Conservation (phyloP, 805 yeast genomes). For the Jamesozyma jinghongensis region DNA sequence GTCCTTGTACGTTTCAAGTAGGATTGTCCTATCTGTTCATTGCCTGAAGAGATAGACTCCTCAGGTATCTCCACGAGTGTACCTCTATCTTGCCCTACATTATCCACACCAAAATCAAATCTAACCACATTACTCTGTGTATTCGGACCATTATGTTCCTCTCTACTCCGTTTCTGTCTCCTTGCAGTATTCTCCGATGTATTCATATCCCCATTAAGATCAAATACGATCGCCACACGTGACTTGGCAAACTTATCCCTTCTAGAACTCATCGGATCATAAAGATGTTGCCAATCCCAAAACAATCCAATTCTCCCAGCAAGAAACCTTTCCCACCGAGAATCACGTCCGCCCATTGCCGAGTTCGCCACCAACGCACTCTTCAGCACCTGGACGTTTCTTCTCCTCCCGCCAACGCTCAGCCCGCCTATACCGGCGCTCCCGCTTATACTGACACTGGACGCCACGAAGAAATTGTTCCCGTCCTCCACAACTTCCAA, state of each 20-base stretch:
- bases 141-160: too few species aligned
- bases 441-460: background rate
- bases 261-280: background rate
- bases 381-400: conserved; percentile 23
- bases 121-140: background rate
- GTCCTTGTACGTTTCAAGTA: too few species aligned
- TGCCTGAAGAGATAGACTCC: too few species aligned
- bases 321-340: conserved; percentile 26
- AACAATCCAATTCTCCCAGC: conserved; percentile 21
- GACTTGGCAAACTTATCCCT: conserved; percentile 2
- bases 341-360: conserved; percentile 25
- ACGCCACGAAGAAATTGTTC: conserved; percentile 17
- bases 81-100: too few species aligned
- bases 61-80: too few species aligned
- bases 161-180: background rate
- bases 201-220: background rate
- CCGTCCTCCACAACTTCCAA: conserved; percentile 16
- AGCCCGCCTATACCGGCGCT: background rate
- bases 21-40: too few species aligned
- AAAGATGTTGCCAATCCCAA: conserved; percentile 22
- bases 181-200: background rate
- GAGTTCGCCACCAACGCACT: conserved; percentile 26
- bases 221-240: conserved; percentile 8
- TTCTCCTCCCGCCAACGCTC: background rate
- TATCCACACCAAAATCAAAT: background rate